These are phyloP conservation scores for Coffea eugenioides DNA, from an alignment of 257 asterid species.

Conservation along the genomic window DNA sequence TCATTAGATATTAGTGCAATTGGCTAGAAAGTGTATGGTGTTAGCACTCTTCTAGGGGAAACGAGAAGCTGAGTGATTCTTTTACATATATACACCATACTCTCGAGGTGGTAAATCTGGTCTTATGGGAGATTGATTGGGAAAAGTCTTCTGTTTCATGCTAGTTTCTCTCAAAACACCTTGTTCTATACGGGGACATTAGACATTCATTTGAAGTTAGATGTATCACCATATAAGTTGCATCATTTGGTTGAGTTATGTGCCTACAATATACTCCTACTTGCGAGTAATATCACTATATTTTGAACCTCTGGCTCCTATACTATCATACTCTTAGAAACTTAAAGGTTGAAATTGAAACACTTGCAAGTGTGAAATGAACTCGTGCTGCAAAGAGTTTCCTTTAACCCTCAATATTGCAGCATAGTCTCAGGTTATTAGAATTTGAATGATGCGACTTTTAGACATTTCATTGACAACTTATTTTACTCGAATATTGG, in stretches of 20 bases:
- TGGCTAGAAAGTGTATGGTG: background rate
- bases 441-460: background rate
- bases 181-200: background rate
- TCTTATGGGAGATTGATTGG: background rate
- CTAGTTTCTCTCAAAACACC: background rate
- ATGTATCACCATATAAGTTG: background rate
- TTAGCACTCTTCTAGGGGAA: background rate
- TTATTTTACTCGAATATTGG: slow-evolving; percentile 13
- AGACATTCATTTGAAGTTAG: background rate
- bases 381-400: background rate
- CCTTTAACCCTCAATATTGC: background rate
- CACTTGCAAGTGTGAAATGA: background rate
- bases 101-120: background rate
- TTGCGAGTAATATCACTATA: background rate
- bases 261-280: background rate
- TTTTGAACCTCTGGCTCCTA: background rate
- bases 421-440: background rate
- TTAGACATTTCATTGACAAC: background rate
- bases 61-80: background rate
- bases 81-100: background rate
- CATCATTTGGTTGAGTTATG: background rate
- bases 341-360: background rate
- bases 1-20: background rate
- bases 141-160: background rate
- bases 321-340: background rate